Base-by-base conservation (phyloP, 495 filamentous ascomycete genomes). In the Annulohypoxylon moriforme region DNA sequence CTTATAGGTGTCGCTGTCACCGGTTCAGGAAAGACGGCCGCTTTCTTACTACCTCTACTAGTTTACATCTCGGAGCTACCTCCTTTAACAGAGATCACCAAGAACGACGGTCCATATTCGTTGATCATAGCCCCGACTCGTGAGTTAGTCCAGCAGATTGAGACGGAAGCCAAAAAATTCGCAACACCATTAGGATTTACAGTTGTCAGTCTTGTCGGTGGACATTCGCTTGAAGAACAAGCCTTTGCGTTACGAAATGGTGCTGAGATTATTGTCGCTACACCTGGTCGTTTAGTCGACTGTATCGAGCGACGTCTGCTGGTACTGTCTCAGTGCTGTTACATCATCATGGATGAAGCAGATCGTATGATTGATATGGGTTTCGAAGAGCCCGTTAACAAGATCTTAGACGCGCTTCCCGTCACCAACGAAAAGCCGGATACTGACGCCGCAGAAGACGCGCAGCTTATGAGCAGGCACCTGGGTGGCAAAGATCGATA, bases 301-400 rank as follows among this genome's bases (percentile, higher is more conserved):
- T 98, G 93, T 79, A 94, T 99, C 64, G 96, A 99, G 80, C 88
- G 96, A 27, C 90, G 96, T 10, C 88, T 98, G 10, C 84, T 98
- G 0, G 96, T 99, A 6, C 89, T 99, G 29, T 89, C 89, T 13
- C 96, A 98, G 79, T 98, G 96, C 77, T 98, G 95, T 84, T 99
- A 99, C 82, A 89, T 98, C 56, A 97, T 99, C 79, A 88, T 87
- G 85, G 96, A 99, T 81, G 96, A 99, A 88, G 96, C 96, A 53
- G 96, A 99, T 82, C 90, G 96, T 36, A 99, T 99, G 96, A 98
- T 99, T 68, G 96, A 99, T 78, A 88, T 98, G 67, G 96, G 96
- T 56, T 98, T 99, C 78, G 96, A 98, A 79, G 96, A 98, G 74
- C 92, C 93, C 1, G 93, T 99, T 56, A 98, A 98, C 78, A 98